Evolutionary conservation across 441 rosid species (phyloP).

Genomic region (Caryocar brasiliense): DNA sequence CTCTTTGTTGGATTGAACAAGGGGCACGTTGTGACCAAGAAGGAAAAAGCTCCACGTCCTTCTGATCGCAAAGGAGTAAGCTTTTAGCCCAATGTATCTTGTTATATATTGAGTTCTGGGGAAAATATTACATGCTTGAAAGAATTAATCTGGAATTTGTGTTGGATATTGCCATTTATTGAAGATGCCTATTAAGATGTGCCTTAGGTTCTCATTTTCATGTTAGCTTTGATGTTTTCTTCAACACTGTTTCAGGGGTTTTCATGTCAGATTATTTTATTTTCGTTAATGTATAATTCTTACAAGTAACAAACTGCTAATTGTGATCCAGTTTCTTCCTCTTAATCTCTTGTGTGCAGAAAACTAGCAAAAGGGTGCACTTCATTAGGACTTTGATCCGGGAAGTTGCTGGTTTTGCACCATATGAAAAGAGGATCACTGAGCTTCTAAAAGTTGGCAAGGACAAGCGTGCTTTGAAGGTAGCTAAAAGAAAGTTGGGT

Average conservation of each 20-base stretch:
- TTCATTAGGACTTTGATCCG: slow-evolving; percentile 42
- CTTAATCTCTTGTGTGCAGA: slow-evolving; percentile 12
- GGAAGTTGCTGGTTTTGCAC: slow-evolving; percentile 57
- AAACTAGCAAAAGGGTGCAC: slow-evolving; percentile 48
- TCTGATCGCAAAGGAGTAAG: slow-evolving; percentile 48
- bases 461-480: slow-evolving; percentile 49
- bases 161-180: no score
- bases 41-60: slow-evolving; percentile 46
- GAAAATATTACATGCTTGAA: no score
- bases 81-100: neutral
- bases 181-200: no score
- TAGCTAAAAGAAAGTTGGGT: slow-evolving; percentile 47
- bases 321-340: no score
- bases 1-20: slow-evolving; percentile 50
- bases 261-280: no score
- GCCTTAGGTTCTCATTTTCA: no score
- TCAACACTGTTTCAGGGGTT: no score
- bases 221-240: no score
- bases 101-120: no score
- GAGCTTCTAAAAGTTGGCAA: slow-evolving; percentile 55
- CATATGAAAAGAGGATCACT: slow-evolving; percentile 48
- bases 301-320: no score
- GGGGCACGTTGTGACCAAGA: slow-evolving; percentile 55
- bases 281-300: no score
- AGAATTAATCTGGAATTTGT: no score